Percentiles rank a stretch among this genome's conserved stretches.
Evolutionary conservation across 179 eudicot genomes (phyloP).

Genomic region (Pouteria campechiana): DNA sequence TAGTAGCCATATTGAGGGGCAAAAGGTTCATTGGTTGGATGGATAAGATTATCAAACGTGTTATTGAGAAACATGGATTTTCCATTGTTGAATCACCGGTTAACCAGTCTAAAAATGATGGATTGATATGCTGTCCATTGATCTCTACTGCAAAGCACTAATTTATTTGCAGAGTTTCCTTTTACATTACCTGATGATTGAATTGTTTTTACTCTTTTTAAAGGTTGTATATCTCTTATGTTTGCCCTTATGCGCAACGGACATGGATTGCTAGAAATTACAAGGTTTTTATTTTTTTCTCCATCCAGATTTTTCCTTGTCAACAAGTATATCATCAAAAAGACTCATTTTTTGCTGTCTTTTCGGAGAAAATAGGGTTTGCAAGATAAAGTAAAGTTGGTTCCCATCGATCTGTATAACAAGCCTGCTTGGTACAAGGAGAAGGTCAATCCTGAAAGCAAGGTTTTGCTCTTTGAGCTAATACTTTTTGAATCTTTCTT

Average conservation of each 20-base stretch:
- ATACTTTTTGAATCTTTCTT: neutral
- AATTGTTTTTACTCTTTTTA: slow-evolving; percentile 5
- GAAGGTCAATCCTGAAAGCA: slow-evolving; percentile 66
- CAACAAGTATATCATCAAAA: neutral
- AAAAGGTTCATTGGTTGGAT: too few species aligned
- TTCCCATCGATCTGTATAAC: slow-evolving; percentile 62
- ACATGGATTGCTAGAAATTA: slow-evolving; percentile 64
- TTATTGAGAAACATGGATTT: too few species aligned
- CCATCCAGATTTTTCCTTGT: neutral
- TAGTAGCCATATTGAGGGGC: too few species aligned
- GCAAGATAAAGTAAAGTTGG: slow-evolving; percentile 63
- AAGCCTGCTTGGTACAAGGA: slow-evolving; percentile 87
- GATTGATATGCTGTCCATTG: too few species aligned
- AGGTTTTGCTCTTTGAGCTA: slow-evolving; percentile 25
- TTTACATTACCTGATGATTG: too few species aligned
- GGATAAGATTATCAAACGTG: too few species aligned
- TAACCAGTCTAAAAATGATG: too few species aligned
- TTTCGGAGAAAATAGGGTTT: slow-evolving; percentile 50
- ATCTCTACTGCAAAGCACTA: too few species aligned
- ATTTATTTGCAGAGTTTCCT: too few species aligned
- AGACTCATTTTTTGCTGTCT: neutral
- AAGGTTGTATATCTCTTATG: slow-evolving; percentile 64
- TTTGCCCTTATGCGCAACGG: slow-evolving; percentile 77
- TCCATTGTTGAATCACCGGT: too few species aligned
- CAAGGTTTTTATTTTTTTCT: slow-evolving; percentile 24